Evolutionary conservation across 345 rosid species (phyloP).

Genomic region (Euclidium syriacum): DNA sequence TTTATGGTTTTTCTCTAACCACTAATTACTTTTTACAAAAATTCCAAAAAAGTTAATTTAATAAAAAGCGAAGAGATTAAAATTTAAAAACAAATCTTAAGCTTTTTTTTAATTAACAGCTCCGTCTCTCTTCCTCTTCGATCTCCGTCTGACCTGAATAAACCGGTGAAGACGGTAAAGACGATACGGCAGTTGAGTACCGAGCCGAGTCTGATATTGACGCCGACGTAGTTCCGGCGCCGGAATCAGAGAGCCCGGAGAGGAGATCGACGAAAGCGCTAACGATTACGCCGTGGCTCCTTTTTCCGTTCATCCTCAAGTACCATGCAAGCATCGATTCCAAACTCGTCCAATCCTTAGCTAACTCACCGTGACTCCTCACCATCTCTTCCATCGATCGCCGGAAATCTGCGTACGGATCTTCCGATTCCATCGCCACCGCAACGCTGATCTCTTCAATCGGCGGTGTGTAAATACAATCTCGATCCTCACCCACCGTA

Average conservation of each 20-base stretch:
- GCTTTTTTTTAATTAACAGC: background rate
- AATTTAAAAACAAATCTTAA: background rate
- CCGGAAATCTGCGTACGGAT: conserved; percentile 74
- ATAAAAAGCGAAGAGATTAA: background rate
- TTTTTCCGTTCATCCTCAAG: conserved; percentile 67
- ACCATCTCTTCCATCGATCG: conserved; percentile 98
- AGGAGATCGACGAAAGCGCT: conserved; percentile 84
- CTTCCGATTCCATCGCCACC: conserved; percentile 74
- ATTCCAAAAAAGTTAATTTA: conserved; percentile 20
- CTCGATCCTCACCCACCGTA: conserved; percentile 24
- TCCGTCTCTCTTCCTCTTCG: conserved; percentile 34
- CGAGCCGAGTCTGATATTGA: conserved; percentile 21
- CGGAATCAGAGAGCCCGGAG: conserved; percentile 27
- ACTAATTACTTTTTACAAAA: conserved; percentile 28
- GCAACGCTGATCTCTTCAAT: conserved; percentile 43
- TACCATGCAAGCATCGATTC: conserved; percentile 82
- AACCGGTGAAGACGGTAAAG: conserved; percentile 29
- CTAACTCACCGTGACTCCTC: conserved; percentile 41
- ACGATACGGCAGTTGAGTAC: conserved; percentile 31
- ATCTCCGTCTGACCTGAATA: conserved; percentile 31
- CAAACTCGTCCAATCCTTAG: conserved; percentile 68
- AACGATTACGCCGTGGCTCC: conserved; percentile 64
- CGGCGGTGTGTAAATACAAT: conserved; percentile 15
- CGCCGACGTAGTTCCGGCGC: conserved; percentile 4
- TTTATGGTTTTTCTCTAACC: conserved; percentile 5